Conservation (phyloP, 257 asterid species). For the Solanum lycopersicoides region DNA sequence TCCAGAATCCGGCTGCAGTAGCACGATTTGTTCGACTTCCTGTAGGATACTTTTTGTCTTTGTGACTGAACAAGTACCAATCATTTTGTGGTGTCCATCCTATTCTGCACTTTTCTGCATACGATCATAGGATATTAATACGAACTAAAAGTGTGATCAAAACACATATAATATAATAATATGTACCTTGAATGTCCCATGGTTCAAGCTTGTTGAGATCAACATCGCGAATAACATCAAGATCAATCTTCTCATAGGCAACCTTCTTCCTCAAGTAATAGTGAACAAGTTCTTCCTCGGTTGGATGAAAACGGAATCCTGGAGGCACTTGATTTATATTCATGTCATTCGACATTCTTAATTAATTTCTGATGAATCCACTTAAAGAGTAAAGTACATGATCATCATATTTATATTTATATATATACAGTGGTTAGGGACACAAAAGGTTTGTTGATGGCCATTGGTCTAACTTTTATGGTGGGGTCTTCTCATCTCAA, state of each 20-base stretch:
- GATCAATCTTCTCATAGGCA: slow-evolving; percentile 59
- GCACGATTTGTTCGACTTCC: slow-evolving; percentile 91
- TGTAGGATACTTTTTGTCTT: slow-evolving; percentile 80
- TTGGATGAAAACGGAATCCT: slow-evolving; percentile 87
- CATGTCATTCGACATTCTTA: slow-evolving; percentile 33
- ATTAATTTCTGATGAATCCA: no score
- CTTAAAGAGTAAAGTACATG: slow-evolving; percentile 2
- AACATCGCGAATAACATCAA: slow-evolving; percentile 79
- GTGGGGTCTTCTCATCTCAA: background rate
- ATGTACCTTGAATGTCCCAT: slow-evolving; percentile 85
- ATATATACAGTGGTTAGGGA: slow-evolving; percentile 32
- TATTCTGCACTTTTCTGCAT: slow-evolving; percentile 65
- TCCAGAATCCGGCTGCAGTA: slow-evolving; percentile 90
- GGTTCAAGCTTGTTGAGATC: slow-evolving; percentile 95
- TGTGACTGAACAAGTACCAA: slow-evolving; percentile 94
- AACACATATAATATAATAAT: no score
- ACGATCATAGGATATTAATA: no score
- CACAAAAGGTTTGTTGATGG: slow-evolving; percentile 28
- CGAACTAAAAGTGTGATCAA: no score
- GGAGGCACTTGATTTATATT: slow-evolving; percentile 61
- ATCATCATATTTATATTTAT: no score
- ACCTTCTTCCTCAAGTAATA: slow-evolving; percentile 82
- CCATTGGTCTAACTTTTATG: background rate
- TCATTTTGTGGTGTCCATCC: slow-evolving; percentile 87
- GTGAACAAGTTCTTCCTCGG: slow-evolving; percentile 85